Evolutionary conservation across 2,329 filamentous ascomycete species (phyloP).

Genomic region (Fusarium metavorans): DNA sequence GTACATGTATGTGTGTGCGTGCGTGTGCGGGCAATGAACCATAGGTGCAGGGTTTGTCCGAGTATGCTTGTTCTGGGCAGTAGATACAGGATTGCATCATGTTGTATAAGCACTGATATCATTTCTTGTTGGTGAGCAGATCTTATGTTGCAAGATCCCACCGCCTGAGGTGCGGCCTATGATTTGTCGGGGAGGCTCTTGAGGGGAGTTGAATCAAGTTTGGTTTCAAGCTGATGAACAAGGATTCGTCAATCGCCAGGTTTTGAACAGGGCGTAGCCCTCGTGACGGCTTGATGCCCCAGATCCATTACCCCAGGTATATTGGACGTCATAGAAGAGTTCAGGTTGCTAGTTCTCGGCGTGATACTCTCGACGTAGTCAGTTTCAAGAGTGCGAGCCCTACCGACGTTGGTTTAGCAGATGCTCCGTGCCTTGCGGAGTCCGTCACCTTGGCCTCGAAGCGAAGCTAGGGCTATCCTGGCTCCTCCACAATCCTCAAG

Average conservation of each 20-base stretch:
- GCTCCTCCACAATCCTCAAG: slow-evolving; percentile 44
- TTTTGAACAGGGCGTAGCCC: neutral
- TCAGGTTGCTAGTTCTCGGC: slow-evolving; percentile 3
- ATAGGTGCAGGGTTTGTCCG: neutral
- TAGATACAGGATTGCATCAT: neutral
- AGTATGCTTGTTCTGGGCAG: neutral
- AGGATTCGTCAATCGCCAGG: neutral
- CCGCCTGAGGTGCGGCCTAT: neutral
- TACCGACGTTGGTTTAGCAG: slow-evolving; percentile 44
- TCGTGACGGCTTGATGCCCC: neutral
- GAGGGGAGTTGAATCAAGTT: neutral
- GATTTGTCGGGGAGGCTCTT: neutral
- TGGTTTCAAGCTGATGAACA: neutral
- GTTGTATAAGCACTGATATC: neutral
- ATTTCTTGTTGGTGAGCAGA: neutral
- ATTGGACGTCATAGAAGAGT: neutral
- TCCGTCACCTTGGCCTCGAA: slow-evolving; percentile 38
- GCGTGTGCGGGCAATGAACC: neutral
- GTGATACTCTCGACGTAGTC: slow-evolving; percentile 8
- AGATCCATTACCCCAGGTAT: neutral
- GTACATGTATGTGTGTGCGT: neutral
- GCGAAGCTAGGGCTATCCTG: slow-evolving; percentile 45
- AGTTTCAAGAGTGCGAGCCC: slow-evolving; percentile 22
- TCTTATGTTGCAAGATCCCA: neutral
- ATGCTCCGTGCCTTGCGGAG: slow-evolving; percentile 44